Conservation (phyloP, 345 rosid genomes). For the Cardamine occulta region DNA sequence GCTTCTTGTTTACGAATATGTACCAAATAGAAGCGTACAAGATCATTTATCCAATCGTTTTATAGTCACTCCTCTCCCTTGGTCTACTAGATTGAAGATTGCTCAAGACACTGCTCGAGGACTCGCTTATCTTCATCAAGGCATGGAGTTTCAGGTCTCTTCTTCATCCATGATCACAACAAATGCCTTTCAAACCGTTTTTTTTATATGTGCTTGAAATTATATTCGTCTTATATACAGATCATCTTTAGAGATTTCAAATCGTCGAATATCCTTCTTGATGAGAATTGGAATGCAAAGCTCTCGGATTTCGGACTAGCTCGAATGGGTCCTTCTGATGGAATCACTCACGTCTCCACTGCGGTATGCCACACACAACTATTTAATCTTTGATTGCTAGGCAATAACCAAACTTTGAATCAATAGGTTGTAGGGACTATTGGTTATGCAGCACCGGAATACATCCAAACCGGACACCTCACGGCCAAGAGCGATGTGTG, state of each 20-base stretch:
- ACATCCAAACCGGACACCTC: slow-evolving; percentile 83
- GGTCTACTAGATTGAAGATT: slow-evolving; percentile 77
- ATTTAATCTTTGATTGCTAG: not conserved
- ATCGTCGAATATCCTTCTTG: slow-evolving; percentile 92
- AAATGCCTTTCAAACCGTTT: not conserved
- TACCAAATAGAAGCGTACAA: slow-evolving; percentile 88
- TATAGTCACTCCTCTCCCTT: slow-evolving; percentile 71
- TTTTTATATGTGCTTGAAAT: not conserved
- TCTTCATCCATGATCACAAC: slow-evolving; percentile 11
- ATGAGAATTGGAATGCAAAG: slow-evolving; percentile 90
- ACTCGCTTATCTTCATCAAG: slow-evolving; percentile 87
- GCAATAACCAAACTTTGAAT: not conserved
- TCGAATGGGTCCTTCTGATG: slow-evolving; percentile 92
- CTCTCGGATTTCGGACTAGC: slow-evolving; percentile 95
- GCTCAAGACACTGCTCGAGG: slow-evolving; percentile 92
- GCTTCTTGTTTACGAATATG: slow-evolving; percentile 82
- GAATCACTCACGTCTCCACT: slow-evolving; percentile 89
- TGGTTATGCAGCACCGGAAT: slow-evolving; percentile 97
- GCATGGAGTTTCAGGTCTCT: slow-evolving; percentile 91
- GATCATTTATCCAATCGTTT: slow-evolving; percentile 79
- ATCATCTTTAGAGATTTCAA: slow-evolving; percentile 95
- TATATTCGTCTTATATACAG: slow-evolving; percentile 44
- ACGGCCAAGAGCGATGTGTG: slow-evolving; percentile 85
- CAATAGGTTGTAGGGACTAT: slow-evolving; percentile 88
- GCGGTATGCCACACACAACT: slow-evolving; percentile 50